Base-by-base conservation (phyloP, 176 grass and related monocot species). In the Chloris gayana region DNA sequence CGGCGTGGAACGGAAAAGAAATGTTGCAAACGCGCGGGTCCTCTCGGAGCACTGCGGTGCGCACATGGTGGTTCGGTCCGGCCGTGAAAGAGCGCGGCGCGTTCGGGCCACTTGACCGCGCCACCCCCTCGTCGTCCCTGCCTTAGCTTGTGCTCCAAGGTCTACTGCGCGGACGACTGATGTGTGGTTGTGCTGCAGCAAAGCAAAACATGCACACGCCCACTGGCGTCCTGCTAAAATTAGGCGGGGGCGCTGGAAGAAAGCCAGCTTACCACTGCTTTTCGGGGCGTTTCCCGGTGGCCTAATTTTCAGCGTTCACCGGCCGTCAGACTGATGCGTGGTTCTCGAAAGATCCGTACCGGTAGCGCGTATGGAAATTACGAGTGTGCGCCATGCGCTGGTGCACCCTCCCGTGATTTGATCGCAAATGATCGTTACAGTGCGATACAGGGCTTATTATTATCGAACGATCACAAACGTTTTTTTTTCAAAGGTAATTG, bases 391-490 rank as follows among this genome's bases (percentile, higher is more conserved):
- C 35, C 35, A 37, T 37, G 35, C 1, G 35, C 5, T 37, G 35
- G 35, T 37, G 5, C 9, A 12, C 9, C 11, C 41, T 2, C 41
- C 41, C 27, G 30, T 10, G 27, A 72, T 72, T 72, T 51, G 10
- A 14, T 51, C 31, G 50, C 17, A 72, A 32, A 4, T 3, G 19
- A 30, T 9, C 21, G 46, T n/a, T n/a, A n/a, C n/a, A n/a, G n/a
- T n/a, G n/a, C n/a, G n/a, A n/a, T n/a, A 2, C 0, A 18, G 4
- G 14, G 1, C 19, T 13, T 21, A 4, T 0, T 7, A 24, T 1
- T 8, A 15, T 25, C 1, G 2, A 3, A 7, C 4, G 27, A 31
- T 29, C 13, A 31, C 0, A n/a, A n/a, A n/a, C n/a, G n/a, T n/a
- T n/a, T n/a, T n/a, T n/a, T n/a, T n/a, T n/a, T n/a, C n/a, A n/a